Evolutionary conservation across 2,329 filamentous ascomycete genomes (phyloP).

Genomic region (Paramyrothecium roridum): DNA sequence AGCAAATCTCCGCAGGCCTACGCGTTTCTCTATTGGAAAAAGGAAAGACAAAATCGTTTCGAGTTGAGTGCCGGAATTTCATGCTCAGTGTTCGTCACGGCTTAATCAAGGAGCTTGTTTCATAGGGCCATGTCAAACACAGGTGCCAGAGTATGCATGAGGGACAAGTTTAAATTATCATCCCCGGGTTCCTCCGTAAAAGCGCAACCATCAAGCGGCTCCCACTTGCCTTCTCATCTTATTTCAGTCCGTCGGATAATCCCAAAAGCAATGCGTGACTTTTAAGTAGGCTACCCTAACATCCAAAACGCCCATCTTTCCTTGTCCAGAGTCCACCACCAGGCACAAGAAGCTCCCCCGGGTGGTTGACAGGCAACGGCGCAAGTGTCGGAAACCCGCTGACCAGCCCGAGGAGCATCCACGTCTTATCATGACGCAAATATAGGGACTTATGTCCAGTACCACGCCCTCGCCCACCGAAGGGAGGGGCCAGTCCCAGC

Average conservation of each 20-base stretch:
- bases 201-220: too few species aligned
- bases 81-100: too few species aligned
- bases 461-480: neutral
- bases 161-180: neutral
- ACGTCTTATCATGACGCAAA: neutral
- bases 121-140: neutral
- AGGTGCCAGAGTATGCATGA: neutral
- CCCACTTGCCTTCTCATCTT: neutral
- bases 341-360: neutral
- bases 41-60: too few species aligned
- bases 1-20: neutral
- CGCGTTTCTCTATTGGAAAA: too few species aligned
- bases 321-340: neutral
- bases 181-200: neutral
- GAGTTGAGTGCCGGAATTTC: too few species aligned
- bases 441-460: neutral
- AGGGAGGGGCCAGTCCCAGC: neutral
- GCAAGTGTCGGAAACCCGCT: neutral
- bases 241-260: neutral
- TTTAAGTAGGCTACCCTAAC: neutral
- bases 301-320: neutral
- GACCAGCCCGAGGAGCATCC: neutral
- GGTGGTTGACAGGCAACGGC: neutral
- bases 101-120: too few species aligned
- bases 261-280: neutral